Base-by-base conservation (phyloP, 805 yeast species). In the Cyberlindnera amylophila region DNA sequence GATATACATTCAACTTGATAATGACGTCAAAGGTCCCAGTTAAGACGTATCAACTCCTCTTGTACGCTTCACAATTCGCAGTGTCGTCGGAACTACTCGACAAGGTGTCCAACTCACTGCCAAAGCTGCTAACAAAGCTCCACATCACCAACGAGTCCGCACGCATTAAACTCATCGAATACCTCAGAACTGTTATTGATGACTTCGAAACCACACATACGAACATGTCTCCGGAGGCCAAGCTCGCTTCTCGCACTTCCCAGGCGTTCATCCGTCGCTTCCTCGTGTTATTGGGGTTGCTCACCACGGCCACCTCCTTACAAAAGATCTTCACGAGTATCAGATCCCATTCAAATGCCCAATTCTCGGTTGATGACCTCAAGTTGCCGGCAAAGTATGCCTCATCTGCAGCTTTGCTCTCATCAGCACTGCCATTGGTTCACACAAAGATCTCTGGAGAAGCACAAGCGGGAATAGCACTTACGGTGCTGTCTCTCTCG, bases 1-100 rank as follows among this genome's bases (percentile, higher is more conserved):
- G n/a, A n/a, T n/a, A n/a, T n/a, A n/a, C n/a, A n/a, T n/a, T n/a
- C n/a, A n/a, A n/a, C n/a, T n/a, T 11, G 27, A 10, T 10, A 18
- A 32, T 32, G 34, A 6, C 34, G 12, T 32, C 34, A 9, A 32
- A 32, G 34, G 12, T 18, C 24, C 14, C 35, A 3, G 35, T 42
- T 10, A 43, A 39, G 38, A 32, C 31, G 14, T 47, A 47, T 23
- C 33, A 26, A 18, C 17, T 31, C 3, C 30, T 41, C 13, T 43
- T 50, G 9, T 50, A 47, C 34, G 29, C 38, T 6, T 15, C 49
- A 8, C 53, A 50, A 36, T 45, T 50, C 16, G 39, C 39, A 9
- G 38, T 42, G 16, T 32, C 46, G 3, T 42, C 47, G 6, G 35
- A 42, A 30, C 13, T 30, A 12, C 23, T 50, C 23, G 34, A 26